Evolutionary conservation across 192 early-diverging fungal genomes (phyloP).

Genomic region (Coemansia sp.): DNA sequence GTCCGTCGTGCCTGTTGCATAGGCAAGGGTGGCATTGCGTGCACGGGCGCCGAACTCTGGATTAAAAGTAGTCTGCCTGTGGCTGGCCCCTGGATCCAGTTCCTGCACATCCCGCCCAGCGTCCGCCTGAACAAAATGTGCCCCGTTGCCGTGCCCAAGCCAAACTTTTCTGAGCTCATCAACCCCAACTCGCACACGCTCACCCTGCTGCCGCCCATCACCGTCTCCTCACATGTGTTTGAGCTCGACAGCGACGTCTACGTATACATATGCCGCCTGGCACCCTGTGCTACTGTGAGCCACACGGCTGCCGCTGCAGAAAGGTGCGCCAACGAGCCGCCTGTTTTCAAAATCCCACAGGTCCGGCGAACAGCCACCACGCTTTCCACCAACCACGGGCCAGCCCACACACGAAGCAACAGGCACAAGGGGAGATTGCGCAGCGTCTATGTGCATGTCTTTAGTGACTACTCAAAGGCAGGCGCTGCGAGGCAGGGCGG

Average conservation of each 20-base stretch:
- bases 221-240: slow-evolving; percentile 24
- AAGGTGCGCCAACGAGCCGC: slow-evolving; percentile 19
- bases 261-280: slow-evolving; percentile 44
- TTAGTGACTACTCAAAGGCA: slow-evolving; percentile 33
- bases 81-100: slow-evolving; percentile 43
- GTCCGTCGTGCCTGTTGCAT: slow-evolving; percentile 14
- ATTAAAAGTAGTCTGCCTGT: slow-evolving; percentile 48
- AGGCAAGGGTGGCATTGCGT: background rate
- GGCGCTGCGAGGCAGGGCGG: slow-evolving; percentile 21
- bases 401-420: background rate
- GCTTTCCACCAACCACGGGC: background rate
- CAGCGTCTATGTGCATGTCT: slow-evolving; percentile 31
- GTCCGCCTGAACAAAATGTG: slow-evolving; percentile 43
- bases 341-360: slow-evolving; percentile 32
- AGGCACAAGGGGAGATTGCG: slow-evolving; percentile 14
- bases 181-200: slow-evolving; percentile 13
- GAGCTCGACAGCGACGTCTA: slow-evolving; percentile 53
- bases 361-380: slow-evolving; percentile 33
- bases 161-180: slow-evolving; percentile 10
- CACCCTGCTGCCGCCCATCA: slow-evolving; percentile 17
- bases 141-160: slow-evolving; percentile 33
- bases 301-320: slow-evolving; percentile 12
- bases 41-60: slow-evolving; percentile 41
- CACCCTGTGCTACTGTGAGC: slow-evolving; percentile 30
- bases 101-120: slow-evolving; percentile 37